Base-by-base conservation (phyloP, 257 asterid genomes). In the Solanum medicagineum region DNA sequence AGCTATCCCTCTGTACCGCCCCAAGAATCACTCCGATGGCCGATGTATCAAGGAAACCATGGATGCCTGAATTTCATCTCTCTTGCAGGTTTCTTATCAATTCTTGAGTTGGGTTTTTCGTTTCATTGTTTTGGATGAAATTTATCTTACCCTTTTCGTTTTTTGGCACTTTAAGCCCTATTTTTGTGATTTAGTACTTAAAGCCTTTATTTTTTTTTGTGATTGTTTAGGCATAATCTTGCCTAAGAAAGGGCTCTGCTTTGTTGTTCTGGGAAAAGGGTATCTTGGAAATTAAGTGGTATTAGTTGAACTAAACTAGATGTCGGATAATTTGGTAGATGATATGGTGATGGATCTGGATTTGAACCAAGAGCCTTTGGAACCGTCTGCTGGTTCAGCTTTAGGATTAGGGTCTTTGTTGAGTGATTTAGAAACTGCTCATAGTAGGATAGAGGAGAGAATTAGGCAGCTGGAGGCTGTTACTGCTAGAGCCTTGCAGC, bases 401-500 rank as follows among this genome's bases (percentile, higher is more conserved):
- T 81, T 87, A 32, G 87, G 93, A 65, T 87, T 90, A 47, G 92
- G 93, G 77, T 92, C 94, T 71, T 51, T 91, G 80, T 66, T 91
- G 89, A 89, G 86, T 87, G 97, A 91, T 59, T 84, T 92, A 89
- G 97, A 90, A 83, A 86, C 90, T 81, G 90, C 92, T 66, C 93
- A 94, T 83, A 91, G 84, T 77, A 90, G 93, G 91, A 94, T 95
- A 80, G 93, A 92, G 86, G 94, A 92, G 86, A 91, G 99, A 70
- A 90, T 96, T 84, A 90, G 97, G 11, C 96, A 94, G 90, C 97
- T 96, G 7, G 97, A 93, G 89, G 94, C 93, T 54, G 98, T 94
- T 68, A 90, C 93, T 15, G 91, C 93, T 87, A 92, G 98, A 57
- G 92, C 95, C 8, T 91, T 96, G 92, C 93, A 88, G 88, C 94